A percentile compares a stretch with the other conserved stretches of the same genome.
phyloP scores from a whole-genome alignment of 1,284 basidiomycete species.

The Rhodotorula sp. region DNA sequence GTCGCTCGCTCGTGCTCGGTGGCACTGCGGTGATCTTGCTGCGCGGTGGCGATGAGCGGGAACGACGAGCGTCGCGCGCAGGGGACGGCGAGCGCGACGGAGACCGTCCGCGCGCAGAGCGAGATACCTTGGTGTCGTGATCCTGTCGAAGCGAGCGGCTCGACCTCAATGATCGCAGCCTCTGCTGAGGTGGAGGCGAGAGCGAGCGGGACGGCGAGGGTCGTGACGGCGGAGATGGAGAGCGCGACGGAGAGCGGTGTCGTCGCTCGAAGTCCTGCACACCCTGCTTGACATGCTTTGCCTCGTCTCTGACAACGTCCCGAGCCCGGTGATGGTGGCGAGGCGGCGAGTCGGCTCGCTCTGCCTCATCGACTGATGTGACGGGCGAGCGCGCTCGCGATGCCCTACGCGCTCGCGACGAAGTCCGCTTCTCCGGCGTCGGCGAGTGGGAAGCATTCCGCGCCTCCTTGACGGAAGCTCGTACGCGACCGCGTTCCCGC shows the following conservation, averaged over 20 bases:
- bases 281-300: background rate
- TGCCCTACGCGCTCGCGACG: no score
- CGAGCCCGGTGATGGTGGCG: background rate
- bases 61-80: background rate
- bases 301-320: background rate
- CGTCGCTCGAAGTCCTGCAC: background rate
- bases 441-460: no score
- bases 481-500: no score
- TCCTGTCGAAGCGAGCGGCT: background rate
- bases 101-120: background rate
- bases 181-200: background rate
- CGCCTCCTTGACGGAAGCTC: no score
- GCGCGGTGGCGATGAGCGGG: background rate
- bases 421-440: no score
- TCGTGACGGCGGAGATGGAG: background rate
- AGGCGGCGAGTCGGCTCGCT: background rate
- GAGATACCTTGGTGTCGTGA: background rate
- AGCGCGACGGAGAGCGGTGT: background rate
- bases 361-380: no score
- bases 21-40: background rate
- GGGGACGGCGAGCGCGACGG: background rate
- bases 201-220: constrained; percentile 4
- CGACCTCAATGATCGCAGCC: background rate
- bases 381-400: no score
- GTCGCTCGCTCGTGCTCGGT: background rate